These are phyloP conservation scores for Phaeosphaeriaceae sp. DNA, from an alignment of 2,329 filamentous ascomycete species.

Conservation along the genomic window DNA sequence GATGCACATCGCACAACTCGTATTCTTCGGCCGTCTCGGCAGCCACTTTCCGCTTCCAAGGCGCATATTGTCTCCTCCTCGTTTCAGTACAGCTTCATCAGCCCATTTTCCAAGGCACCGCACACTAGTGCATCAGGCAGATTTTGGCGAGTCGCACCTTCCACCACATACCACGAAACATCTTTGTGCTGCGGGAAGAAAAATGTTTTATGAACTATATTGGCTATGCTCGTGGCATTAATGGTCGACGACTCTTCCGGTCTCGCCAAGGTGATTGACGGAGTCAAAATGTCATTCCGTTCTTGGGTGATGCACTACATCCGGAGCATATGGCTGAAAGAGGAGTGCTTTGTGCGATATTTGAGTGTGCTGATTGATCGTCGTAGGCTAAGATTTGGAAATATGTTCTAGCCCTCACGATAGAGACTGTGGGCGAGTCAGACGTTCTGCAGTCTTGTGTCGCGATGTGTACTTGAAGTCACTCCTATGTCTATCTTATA, in stretches of 20 bases:
- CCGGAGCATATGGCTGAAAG: neutral
- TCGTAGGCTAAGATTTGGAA: neutral
- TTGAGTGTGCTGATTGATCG: neutral
- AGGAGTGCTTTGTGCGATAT: neutral
- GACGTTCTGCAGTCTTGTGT: neutral
- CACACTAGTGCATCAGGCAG: neutral
- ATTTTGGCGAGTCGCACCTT: slow-evolving; percentile 4
- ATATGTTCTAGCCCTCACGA: neutral
- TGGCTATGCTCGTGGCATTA: neutral
- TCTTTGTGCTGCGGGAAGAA: neutral
- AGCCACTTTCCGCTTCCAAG: slow-evolving; percentile 18
- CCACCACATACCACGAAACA: slow-evolving; percentile 8
- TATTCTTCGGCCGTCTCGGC: neutral
- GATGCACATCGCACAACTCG: neutral
- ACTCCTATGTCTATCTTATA: neutral
- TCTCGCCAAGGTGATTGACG: neutral
- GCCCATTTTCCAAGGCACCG: slow-evolving; percentile 14
- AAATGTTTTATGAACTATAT: slow-evolving; percentile 2
- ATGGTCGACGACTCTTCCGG: neutral
- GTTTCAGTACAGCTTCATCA: slow-evolving; percentile 31
- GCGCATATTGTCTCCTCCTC: slow-evolving; percentile 22
- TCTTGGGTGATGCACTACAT: neutral
- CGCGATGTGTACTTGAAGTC: neutral
- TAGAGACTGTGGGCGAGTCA: neutral
- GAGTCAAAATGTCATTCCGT: neutral